Conservation (phyloP, 495 filamentous ascomycete genomes). For the Lineolata rhizophorae region DNA sequence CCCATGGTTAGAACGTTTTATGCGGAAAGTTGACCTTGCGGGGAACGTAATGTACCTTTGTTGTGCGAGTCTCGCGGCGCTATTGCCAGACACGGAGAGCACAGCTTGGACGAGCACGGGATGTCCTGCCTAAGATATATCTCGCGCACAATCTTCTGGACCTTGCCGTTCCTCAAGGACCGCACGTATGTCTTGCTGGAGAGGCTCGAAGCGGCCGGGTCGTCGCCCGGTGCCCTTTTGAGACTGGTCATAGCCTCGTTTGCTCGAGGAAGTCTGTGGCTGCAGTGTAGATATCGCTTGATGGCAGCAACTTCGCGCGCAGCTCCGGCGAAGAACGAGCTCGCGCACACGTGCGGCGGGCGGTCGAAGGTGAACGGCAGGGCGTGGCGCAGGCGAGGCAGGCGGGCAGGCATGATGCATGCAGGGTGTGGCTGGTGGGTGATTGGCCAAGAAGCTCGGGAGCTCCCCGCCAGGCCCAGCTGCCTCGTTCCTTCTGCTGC, state of each 20-base stretch:
- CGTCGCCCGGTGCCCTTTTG: constrained; percentile 47
- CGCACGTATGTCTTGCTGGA: constrained; percentile 84
- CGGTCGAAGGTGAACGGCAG: neutral
- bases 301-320: too few relatives aligned
- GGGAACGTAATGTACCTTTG: constrained; percentile 27
- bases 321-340: neutral
- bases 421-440: too few relatives aligned
- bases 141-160: constrained; percentile 95
- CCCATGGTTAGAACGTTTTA: neutral
- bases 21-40: neutral
- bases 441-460: too few relatives aligned
- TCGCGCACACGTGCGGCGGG: neutral
- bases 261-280: neutral
- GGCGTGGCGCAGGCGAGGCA: too few relatives aligned
- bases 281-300: neutral
- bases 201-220: constrained; percentile 51
- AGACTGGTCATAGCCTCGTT: constrained; percentile 84
- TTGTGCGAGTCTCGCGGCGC: constrained; percentile 62
- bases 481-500: too few relatives aligned
- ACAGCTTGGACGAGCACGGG: constrained; percentile 86
- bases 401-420: too few relatives aligned
- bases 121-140: constrained; percentile 91
- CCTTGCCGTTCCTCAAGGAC: constrained; percentile 84
- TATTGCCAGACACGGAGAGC: constrained; percentile 41
- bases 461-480: too few relatives aligned